Conservation (phyloP, 495 filamentous ascomycete genomes). For the Glonium stellatum region DNA sequence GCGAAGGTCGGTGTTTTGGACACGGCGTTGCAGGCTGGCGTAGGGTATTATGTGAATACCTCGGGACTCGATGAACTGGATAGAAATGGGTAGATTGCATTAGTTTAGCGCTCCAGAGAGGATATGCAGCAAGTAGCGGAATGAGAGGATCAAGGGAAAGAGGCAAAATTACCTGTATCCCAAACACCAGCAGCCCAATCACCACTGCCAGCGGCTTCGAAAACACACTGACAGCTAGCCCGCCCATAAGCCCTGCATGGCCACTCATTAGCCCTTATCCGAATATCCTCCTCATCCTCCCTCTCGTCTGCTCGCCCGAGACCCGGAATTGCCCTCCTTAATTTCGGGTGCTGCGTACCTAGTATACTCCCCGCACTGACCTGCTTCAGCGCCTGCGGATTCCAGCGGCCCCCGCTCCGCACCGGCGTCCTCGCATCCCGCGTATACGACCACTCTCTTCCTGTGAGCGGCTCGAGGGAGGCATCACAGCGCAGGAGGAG, state of each 20-base stretch:
- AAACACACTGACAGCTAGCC: conserved; percentile 66
- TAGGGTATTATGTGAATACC: conserved; percentile 67
- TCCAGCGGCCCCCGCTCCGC: conserved; percentile 27
- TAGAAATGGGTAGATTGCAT: not conserved
- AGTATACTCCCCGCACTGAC: conserved; percentile 62
- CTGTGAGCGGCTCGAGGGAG: conserved; percentile 9
- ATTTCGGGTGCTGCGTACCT: no score
- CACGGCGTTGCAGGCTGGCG: conserved; percentile 50
- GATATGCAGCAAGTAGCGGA: not conserved
- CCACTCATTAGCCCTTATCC: conserved; percentile 4
- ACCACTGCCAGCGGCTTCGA: conserved; percentile 66
- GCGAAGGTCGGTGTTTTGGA: conserved; percentile 51
- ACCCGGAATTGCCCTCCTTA: not conserved
- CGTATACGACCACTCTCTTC: conserved; percentile 28
- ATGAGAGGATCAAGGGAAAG: not conserved
- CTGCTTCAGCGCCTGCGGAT: conserved; percentile 54
- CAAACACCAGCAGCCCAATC: conserved; percentile 61
- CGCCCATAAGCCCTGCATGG: conserved; percentile 54
- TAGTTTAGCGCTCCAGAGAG: no score
- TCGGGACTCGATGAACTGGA: conserved; percentile 61
- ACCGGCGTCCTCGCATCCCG: conserved; percentile 27
- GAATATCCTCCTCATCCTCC: not conserved
- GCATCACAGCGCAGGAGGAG: conserved; percentile 22
- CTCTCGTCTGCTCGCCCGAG: not conserved
- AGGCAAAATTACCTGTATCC: conserved; percentile 55